Percentiles rank a stretch among this genome's conserved stretches.
Conservation (phyloP, 2,329 filamentous ascomycete genomes). For the Hypoxylon sp. region DNA sequence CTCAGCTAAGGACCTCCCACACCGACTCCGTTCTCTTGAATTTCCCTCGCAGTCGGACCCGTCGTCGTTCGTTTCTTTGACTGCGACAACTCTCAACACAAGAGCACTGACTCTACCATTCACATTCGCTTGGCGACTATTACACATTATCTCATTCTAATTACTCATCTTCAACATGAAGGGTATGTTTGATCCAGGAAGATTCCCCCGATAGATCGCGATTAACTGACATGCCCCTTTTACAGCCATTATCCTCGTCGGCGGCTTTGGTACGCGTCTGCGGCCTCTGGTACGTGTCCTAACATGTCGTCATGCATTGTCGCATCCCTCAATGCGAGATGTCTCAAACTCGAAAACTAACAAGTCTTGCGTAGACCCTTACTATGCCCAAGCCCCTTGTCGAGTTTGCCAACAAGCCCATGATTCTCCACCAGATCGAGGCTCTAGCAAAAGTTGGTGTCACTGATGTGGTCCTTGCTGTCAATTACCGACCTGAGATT, state of each 20-base stretch:
- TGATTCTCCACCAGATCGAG: conserved; percentile 99
- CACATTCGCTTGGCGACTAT: conserved; percentile 35
- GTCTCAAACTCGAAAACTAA: conserved; percentile 45
- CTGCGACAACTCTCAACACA: conserved; percentile 16
- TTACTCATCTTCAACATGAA: conserved; percentile 56
- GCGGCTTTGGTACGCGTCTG: conserved; percentile 97
- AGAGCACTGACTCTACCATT: conserved; percentile 14
- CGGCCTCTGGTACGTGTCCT: conserved; percentile 84
- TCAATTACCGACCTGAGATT: conserved; percentile 98
- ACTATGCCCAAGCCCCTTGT: conserved; percentile 97
- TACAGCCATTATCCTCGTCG: conserved; percentile 96
- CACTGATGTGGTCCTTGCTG: conserved; percentile 96
- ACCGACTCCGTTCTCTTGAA: conserved; percentile 23
- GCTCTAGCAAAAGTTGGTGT: conserved; percentile 93
- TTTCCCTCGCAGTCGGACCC: conserved; percentile 27
- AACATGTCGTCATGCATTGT: conserved; percentile 18
- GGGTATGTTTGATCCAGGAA: conserved; percentile 54
- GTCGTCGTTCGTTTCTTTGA: conserved; percentile 38
- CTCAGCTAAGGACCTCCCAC: conserved; percentile 18
- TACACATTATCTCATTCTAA: conserved; percentile 12
- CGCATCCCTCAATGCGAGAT: conserved; percentile 26
- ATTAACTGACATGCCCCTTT: conserved; percentile 28
- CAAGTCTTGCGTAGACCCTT: conserved; percentile 76
- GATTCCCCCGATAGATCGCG: conserved; percentile 36
- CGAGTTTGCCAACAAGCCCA: conserved; percentile 98